Base-by-base conservation (phyloP, 495 filamentous ascomycete genomes). In the Penicillium lagena region DNA sequence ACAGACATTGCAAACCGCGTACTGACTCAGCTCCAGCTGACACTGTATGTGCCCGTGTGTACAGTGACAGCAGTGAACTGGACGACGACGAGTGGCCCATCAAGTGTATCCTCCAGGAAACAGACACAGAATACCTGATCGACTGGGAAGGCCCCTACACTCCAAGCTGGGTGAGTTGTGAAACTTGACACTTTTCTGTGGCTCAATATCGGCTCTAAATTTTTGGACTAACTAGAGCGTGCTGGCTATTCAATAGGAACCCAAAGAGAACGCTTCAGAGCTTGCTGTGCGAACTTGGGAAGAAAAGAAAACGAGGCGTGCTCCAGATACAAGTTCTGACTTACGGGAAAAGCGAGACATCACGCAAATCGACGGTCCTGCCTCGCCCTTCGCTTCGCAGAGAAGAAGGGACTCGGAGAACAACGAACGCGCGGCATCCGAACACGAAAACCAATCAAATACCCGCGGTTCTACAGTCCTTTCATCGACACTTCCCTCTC, bases 151-250 rank as follows among this genome's bases (percentile, higher is more conserved):
- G 58, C 8, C 47, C 44, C 9, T 73, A 58, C 45, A 50, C 54
- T 27, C 67, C 70, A 29, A 61, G 52, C 50, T 73, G 68, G 68
- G 70, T 71, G 51, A 55, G 66, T 64, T 29, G 12, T n/a, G 12
- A 12, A 15, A 15, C 28, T 7, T 12, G 5, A 13, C 5, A 27
- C 9, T 7, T 34, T 34, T 12, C 32, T 32, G 12, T 30, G 17
- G 27, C 32, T 11, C n/a, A 34, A 34, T 12, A 34, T 11, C n/a
- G 3, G 10, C 32, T 34, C 7, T 12, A 34, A 9, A 34, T 38
- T 8, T 34, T 38, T 28, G 27, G 15, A 15, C 45, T 42, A 41
- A 47, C 14, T 13, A 14, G 12, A 15, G 12, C 27, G 13, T 32
- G 29, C 27, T 10, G 11, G 11, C 9, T 29, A 37, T 13, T 36